A percentile compares a stretch with the other conserved stretches of the same genome.
Conservation (phyloP, 352 stramenopile genomes). For the Pythium vanterpoolii region DNA sequence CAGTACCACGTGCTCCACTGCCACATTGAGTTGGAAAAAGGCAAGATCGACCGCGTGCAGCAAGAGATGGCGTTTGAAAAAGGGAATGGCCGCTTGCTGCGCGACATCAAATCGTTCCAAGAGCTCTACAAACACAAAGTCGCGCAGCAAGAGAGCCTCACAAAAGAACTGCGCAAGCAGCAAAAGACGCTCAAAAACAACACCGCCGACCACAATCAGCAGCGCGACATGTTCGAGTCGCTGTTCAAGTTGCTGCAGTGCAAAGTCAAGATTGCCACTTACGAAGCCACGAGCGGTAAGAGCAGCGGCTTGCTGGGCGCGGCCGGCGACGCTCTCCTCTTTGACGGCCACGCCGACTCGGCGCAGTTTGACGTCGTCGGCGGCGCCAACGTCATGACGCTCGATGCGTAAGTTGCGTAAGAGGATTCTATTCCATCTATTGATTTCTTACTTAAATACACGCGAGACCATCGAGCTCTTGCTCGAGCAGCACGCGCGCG, state of each 20-base stretch:
- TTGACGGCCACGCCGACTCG: constrained; percentile 62
- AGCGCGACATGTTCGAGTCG: constrained; percentile 85
- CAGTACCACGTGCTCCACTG: constrained; percentile 85
- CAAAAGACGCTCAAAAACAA: constrained; percentile 87
- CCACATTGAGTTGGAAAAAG: constrained; percentile 68
- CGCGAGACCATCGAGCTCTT: constrained; percentile 38
- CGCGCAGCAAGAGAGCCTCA: constrained; percentile 86
- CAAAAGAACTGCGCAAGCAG: constrained; percentile 89
- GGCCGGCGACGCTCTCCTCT: constrained; percentile 33
- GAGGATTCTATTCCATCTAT: not conserved
- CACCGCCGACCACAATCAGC: constrained; percentile 62
- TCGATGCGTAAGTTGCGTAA: constrained; percentile 41
- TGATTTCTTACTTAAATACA: constrained; percentile 10
- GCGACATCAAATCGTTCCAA: constrained; percentile 87
- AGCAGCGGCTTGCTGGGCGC: constrained; percentile 7
- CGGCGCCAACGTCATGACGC: constrained; percentile 82
- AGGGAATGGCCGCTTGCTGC: constrained; percentile 71
- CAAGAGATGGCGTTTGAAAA: constrained; percentile 87
- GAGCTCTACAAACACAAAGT: constrained; percentile 92
- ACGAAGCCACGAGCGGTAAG: constrained; percentile 4
- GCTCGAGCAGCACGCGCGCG: constrained; percentile 46
- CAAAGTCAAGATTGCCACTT: constrained; percentile 66
- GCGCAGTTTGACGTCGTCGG: constrained; percentile 75
- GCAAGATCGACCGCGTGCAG: constrained; percentile 75
- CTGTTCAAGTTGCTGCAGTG: constrained; percentile 75